phyloP scores from a whole-genome alignment of 2,329 filamentous ascomycete species.

The Nemania abortiva region DNA sequence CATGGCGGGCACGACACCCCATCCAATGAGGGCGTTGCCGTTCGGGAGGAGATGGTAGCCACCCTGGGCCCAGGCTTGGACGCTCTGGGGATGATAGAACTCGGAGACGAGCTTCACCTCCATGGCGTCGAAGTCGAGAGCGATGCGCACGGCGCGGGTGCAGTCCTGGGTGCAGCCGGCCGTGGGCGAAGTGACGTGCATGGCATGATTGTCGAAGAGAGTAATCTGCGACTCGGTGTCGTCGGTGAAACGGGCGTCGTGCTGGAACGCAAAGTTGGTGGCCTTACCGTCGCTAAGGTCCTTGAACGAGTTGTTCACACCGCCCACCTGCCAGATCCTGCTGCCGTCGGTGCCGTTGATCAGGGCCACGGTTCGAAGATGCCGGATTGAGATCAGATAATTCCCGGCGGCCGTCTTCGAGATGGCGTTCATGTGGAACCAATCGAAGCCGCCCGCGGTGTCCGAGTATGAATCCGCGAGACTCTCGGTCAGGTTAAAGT shows the following conservation, averaged over 20 bases:
- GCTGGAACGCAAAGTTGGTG: slow-evolving; percentile 56
- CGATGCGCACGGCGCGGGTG: slow-evolving; percentile 60
- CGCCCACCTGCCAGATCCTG: slow-evolving; percentile 55
- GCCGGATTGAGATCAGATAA: slow-evolving; percentile 55
- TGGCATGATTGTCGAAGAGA: slow-evolving; percentile 56
- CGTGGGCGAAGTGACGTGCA: slow-evolving; percentile 44
- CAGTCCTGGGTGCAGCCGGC: slow-evolving; percentile 49
- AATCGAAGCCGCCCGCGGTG: slow-evolving; percentile 49
- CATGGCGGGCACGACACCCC: slow-evolving; percentile 64
- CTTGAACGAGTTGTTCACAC: slow-evolving; percentile 53
- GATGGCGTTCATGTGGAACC: slow-evolving; percentile 56
- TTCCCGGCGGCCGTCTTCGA: slow-evolving; percentile 54
- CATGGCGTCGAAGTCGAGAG: slow-evolving; percentile 57
- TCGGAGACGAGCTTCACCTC: slow-evolving; percentile 60
- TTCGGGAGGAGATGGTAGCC: slow-evolving; percentile 65
- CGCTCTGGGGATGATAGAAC: slow-evolving; percentile 54
- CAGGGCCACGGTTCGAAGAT: slow-evolving; percentile 50
- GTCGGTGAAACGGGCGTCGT: slow-evolving; percentile 54
- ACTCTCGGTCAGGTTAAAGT: slow-evolving; percentile 42
- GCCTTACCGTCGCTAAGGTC: slow-evolving; percentile 54
- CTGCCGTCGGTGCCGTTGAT: slow-evolving; percentile 52
- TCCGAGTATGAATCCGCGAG: slow-evolving; percentile 28
- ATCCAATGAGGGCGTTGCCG: slow-evolving; percentile 67
- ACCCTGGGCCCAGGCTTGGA: slow-evolving; percentile 58
- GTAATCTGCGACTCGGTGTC: slow-evolving; percentile 49